Percentiles rank a stretch among this genome's conserved stretches.
Evolutionary conservation across 225 moss, liverwort and hornwort species (phyloP).

Genomic region (Physcomitrium patens): DNA sequence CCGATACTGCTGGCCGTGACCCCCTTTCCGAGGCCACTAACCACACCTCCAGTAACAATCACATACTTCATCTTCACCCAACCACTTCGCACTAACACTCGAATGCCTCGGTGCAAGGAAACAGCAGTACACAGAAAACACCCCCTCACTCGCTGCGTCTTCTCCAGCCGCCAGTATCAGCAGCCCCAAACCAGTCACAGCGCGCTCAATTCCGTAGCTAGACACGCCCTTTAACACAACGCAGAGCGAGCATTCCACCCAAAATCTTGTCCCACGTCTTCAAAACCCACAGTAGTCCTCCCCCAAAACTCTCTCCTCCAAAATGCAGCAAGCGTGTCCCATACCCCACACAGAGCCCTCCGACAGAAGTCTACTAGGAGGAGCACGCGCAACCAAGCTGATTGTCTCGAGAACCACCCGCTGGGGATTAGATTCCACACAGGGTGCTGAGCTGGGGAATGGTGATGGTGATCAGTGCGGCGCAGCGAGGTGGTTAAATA

Average conservation of each 20-base stretch:
- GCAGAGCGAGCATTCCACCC: not conserved
- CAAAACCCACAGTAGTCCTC: not conserved
- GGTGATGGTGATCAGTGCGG: not conserved
- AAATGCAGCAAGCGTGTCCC: too few relatives aligned
- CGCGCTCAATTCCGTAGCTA: not conserved
- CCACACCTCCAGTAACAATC: constrained; percentile 79
- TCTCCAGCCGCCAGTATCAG: not conserved
- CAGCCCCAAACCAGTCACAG: not conserved
- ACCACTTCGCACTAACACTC: not conserved
- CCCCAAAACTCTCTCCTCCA: not conserved
- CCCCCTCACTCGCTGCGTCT: not conserved
- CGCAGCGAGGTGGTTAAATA: not conserved
- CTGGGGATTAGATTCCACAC: not conserved
- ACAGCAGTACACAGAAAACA: not conserved
- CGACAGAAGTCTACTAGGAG: not conserved
- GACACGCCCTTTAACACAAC: too few relatives aligned
- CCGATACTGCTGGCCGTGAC: constrained; percentile 89
- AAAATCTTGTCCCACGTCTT: not conserved
- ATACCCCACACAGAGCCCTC: not conserved
- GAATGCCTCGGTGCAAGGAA: not conserved
- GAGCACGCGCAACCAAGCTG: too few relatives aligned
- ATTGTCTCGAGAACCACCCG: not conserved
- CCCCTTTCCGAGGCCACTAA: constrained; percentile 87
- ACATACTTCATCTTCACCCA: constrained; percentile 75
- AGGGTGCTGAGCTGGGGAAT: not conserved